Conservation (phyloP, 371 early-diverging fungal genomes). For the Amoeboaphelidium protococcarum region DNA sequence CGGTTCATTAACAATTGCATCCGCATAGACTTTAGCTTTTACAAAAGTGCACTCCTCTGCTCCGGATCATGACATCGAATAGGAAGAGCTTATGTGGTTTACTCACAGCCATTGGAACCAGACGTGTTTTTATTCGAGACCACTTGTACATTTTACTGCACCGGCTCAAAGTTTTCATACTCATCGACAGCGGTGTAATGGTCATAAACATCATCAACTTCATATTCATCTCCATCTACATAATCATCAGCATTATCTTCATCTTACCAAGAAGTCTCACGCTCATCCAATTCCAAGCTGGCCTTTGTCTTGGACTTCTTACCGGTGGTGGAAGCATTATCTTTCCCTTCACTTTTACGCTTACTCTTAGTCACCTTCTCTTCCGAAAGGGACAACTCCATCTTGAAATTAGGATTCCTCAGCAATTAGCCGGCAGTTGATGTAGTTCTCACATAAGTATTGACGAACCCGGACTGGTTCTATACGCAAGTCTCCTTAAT, state of each 20-base stretch:
- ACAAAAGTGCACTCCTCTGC: too few species aligned
- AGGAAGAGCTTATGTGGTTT: too few species aligned
- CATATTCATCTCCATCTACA: constrained; percentile 3
- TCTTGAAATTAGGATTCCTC: background rate
- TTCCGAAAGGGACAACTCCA: background rate
- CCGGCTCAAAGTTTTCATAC: too few species aligned
- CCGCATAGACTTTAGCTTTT: too few species aligned
- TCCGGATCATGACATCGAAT: too few species aligned
- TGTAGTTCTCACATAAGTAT: background rate
- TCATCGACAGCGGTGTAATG: constrained; percentile 5
- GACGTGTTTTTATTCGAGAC: too few species aligned
- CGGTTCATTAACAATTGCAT: too few species aligned
- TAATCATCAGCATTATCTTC: background rate
- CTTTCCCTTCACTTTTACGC: background rate
- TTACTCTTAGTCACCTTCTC: background rate
- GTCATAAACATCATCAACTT: background rate
- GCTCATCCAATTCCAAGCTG: background rate
- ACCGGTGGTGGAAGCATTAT: background rate
- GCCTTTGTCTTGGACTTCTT: background rate
- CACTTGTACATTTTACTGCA: too few species aligned
- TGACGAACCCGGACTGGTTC: background rate
- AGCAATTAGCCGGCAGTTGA: background rate
- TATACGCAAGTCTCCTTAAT: background rate
- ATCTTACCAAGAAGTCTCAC: background rate
- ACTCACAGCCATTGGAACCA: too few species aligned